These are phyloP conservation scores for Pholiota adiposa DNA, from an alignment of 1,284 basidiomycete species.

Conservation along the genomic window DNA sequence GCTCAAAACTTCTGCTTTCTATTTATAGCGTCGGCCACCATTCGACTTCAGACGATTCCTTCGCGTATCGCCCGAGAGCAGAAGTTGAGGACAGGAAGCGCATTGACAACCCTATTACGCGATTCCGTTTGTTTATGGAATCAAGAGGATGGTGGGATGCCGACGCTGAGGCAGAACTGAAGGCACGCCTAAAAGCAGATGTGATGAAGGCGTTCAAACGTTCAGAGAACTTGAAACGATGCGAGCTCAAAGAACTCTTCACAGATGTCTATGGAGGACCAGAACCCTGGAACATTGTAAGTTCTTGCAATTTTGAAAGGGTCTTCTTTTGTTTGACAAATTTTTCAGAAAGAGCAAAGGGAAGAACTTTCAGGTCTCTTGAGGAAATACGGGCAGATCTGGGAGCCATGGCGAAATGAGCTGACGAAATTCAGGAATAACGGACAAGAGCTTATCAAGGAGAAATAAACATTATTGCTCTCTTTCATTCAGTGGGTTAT, in stretches of 20 bases:
- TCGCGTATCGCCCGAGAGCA: conserved; percentile 83
- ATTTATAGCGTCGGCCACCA: conserved; percentile 83
- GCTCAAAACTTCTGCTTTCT: conserved; percentile 9
- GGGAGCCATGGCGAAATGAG: conserved; percentile 87
- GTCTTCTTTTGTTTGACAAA: not conserved
- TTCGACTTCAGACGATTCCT: conserved; percentile 93
- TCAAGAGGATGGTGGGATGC: conserved; percentile 87
- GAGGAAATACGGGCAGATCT: conserved; percentile 82
- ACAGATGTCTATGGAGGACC: conserved; percentile 87
- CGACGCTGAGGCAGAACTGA: conserved; percentile 74
- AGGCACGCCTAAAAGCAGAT: conserved; percentile 69
- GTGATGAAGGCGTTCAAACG: conserved; percentile 81
- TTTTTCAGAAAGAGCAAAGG: conserved; percentile 76
- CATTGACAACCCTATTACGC: conserved; percentile 86
- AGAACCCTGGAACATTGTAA: conserved; percentile 84
- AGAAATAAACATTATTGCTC: not conserved
- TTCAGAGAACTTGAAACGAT: conserved; percentile 75
- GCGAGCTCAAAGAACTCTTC: conserved; percentile 81
- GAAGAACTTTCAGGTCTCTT: conserved; percentile 77
- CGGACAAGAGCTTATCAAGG: conserved; percentile 64
- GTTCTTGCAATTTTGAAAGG: conserved; percentile 37
- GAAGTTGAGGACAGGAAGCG: conserved; percentile 89
- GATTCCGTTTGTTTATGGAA: conserved; percentile 86
- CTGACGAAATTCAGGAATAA: conserved; percentile 81
- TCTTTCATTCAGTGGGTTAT: not conserved